phyloP scores from a whole-genome alignment of 345 rosid species.

The Acer yangbiense region DNA sequence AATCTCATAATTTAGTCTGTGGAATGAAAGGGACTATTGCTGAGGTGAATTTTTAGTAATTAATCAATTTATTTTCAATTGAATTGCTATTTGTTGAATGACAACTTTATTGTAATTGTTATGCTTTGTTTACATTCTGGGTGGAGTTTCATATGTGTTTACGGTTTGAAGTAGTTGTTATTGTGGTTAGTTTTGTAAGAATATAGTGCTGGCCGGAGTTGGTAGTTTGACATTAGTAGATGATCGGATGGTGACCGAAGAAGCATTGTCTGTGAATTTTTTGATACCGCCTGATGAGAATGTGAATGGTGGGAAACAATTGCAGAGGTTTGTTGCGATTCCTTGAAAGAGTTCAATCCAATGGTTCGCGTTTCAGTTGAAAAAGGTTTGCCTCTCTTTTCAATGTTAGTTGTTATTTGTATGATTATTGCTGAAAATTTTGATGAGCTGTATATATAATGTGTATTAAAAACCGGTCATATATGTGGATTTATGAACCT shows the following conservation, averaged over 20 bases:
- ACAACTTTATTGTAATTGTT: background rate
- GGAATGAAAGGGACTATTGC: constrained; percentile 86
- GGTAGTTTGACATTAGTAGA: constrained; percentile 88
- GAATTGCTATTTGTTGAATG: background rate
- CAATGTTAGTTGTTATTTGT: background rate
- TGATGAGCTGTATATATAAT: background rate
- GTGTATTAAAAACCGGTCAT: background rate
- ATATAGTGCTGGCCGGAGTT: constrained; percentile 92
- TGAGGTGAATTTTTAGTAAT: constrained; percentile 51
- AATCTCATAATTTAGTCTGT: constrained; percentile 75
- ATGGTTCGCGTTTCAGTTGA: constrained; percentile 85
- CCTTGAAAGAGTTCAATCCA: constrained; percentile 85
- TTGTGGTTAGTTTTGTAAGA: constrained; percentile 84
- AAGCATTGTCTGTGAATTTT: constrained; percentile 70
- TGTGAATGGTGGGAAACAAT: constrained; percentile 54
- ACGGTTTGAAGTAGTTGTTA: background rate
- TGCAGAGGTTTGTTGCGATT: constrained; percentile 82
- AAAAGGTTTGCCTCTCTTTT: constrained; percentile 49
- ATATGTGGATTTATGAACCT: background rate
- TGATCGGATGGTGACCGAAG: constrained; percentile 63
- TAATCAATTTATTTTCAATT: background rate
- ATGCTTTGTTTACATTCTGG: background rate
- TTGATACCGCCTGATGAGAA: constrained; percentile 66
- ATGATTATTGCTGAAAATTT: background rate
- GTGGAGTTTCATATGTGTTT: background rate